Base-by-base conservation (phyloP, 371 early-diverging fungal genomes). In the Lichtheimia hyalospora region DNA sequence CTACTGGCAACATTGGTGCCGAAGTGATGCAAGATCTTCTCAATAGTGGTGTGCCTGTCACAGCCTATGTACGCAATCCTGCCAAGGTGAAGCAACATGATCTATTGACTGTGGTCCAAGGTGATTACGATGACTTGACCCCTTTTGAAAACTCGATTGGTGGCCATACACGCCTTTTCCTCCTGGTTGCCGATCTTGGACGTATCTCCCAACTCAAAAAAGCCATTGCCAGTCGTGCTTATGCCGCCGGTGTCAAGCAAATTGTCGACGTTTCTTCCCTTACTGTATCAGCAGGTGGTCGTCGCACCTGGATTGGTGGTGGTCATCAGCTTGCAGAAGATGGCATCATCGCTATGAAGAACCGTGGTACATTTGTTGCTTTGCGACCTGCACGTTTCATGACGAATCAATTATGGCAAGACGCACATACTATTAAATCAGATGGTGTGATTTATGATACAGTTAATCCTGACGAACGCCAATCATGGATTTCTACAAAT, bases 201-300 rank as follows among this genome's bases (percentile, higher is more conserved):
- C 14, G 13, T 2, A 50, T 34, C 13, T 15, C 25, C 40, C 15
- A 34, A 21, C 24, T 58, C 44, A 28, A 15, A n/a, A 34, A 34
- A 10, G 10, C 34, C 10, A 34, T 34, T 8, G 34, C 34, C 0
- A 10, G 10, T 8, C 34, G 34, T 34, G 71, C 70, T 5, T 74
- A 74, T 51, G 68, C 25, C 18, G 68, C 74, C 1, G 74, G 74
- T n/a, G 63, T 77, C 2, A 52, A 69, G 21, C 77, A 77, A 50
- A 53, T 77, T 1, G 69, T 77, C 2, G 68, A 71, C 42, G 55
- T 77, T 4, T 77, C 71, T 1, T 67, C 66, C 16, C 23, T 42
- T 1, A 20, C 58, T 5, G 69, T 63, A 3, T 60, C 58, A n/a
- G 21, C 39, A 3, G 58, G 57, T 3, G 73, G 71, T 62, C 64